Conservation (phyloP, 768 basidiomycete genomes). For the Phanerodontia chrysosporium region DNA sequence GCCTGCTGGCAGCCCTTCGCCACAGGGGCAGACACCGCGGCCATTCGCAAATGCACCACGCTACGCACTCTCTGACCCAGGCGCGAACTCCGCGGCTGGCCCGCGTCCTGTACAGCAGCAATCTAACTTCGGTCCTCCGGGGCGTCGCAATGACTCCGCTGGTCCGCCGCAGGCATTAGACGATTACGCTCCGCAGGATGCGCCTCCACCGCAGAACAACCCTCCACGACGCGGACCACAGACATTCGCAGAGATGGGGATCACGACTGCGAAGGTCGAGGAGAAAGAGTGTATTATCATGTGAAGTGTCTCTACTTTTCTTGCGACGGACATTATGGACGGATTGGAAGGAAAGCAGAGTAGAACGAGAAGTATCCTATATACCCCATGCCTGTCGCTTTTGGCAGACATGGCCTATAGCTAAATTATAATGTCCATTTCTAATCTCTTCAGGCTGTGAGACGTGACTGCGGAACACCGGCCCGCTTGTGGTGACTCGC, state of each 20-base stretch:
- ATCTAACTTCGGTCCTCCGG: conserved; percentile 10
- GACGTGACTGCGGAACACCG: background rate
- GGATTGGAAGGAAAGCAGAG: background rate
- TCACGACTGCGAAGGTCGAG: conserved; percentile 70
- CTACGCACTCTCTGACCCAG: conserved; percentile 46
- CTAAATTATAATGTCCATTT: background rate
- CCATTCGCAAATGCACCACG: conserved; percentile 38
- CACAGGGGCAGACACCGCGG: conserved; percentile 8
- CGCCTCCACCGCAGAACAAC: background rate
- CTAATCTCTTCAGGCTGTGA: background rate
- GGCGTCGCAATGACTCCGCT: conserved; percentile 8
- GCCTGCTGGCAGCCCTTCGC: background rate
- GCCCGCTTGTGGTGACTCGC: background rate
- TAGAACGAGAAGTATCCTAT: background rate
- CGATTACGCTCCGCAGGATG: background rate
- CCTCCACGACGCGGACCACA: conserved; percentile 43
- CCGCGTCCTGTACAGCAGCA: conserved; percentile 11
- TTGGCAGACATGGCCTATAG: background rate
- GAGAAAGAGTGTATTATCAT: conserved; percentile 86
- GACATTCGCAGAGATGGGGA: conserved; percentile 95
- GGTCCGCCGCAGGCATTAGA: background rate
- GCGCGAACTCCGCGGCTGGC: conserved; percentile 15
- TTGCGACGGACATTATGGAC: background rate
- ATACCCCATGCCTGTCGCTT: background rate
- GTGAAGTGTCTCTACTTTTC: conserved; percentile 36